phyloP scores from a whole-genome alignment of 2,329 filamentous ascomycete species.

The Lecanicillium sp. region DNA sequence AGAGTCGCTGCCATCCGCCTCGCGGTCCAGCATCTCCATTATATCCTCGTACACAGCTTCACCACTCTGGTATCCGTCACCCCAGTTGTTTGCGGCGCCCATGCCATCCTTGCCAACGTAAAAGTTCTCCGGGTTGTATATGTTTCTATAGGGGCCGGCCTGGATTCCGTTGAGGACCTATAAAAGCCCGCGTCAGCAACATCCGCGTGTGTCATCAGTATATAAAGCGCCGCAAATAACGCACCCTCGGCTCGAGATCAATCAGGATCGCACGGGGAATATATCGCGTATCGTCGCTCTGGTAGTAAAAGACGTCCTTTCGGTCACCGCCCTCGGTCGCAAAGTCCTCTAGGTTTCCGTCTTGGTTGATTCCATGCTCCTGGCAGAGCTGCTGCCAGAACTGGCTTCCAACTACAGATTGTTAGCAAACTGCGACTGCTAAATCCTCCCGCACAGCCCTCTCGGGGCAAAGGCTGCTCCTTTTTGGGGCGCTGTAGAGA shows the following conservation, averaged over 20 bases:
- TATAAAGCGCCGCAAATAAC: too few species aligned
- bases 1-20: conserved; percentile 95
- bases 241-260: conserved; percentile 83
- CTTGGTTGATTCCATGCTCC: conserved; percentile 95
- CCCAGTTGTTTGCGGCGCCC: conserved; percentile 97
- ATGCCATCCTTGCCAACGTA: conserved; percentile 91
- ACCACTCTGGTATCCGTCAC: conserved; percentile 87
- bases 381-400: conserved; percentile 99
- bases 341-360: conserved; percentile 96
- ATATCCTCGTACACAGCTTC: conserved; percentile 92
- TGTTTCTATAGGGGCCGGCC: conserved; percentile 90
- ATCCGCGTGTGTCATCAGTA: too few species aligned
- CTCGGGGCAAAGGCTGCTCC: too few species aligned
- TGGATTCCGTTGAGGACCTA: conserved; percentile 87
- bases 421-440: not conserved
- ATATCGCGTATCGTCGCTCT: conserved; percentile 97
- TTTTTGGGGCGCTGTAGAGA: too few species aligned
- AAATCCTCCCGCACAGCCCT: too few species aligned
- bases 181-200: not conserved
- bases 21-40: conserved; percentile 98
- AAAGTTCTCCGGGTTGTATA: conserved; percentile 99
- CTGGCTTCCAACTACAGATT: conserved; percentile 76
- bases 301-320: conserved; percentile 99
- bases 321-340: conserved; percentile 95
- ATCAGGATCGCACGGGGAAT: conserved; percentile 94